Base-by-base conservation (phyloP, 768 basidiomycete genomes). In the Hydnum rufescens region DNA sequence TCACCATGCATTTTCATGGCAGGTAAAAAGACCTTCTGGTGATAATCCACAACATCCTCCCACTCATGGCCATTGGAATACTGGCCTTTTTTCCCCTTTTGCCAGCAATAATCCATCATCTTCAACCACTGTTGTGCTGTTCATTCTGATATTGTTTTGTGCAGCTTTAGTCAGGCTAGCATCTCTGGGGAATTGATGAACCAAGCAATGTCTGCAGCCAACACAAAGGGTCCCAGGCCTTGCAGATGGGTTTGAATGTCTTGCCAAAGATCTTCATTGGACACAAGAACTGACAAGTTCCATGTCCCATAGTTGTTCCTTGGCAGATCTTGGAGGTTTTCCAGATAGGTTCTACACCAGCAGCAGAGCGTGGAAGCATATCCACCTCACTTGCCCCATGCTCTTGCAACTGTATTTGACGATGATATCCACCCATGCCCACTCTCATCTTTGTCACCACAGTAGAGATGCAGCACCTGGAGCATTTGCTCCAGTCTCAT, bases 11-110 rank as follows among this genome's bases (percentile, higher is more conserved):
- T 8, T 6, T 50, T 6, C 6, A 50, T 32, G 25, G 32, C 30
- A 3, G 58, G 60, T 18, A 65, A 31, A 57, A 65, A 69, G 0
- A 32, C 39, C 0, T 30, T 19, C 44, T 54, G 42, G 4, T 52
- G 48, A 32, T 59, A 58, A 6, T 55, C 32, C 4, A 59, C 52
- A 19, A 59, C 58, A 54, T 59, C 58, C 31, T 18, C 54, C 0
- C 60, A 36, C 48, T 69, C 64, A 58, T 70, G 68, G 0, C 69
- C 64, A 57, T 69, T 67, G 44, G 65, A 57, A 42, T 68, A 71
- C 61, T 32, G 49, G 8, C 53, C 26, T n/a, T 52, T 52, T 30
- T 16, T 51, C 30, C 60, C 59, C 16, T 56, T 42, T 1, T 44
- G 26, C 52, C 63, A 71, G 1, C 58, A 59, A 57, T 61, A 69